Base-by-base conservation (phyloP, 495 filamentous ascomycete species). In the Aspergillus sclerotiicarbonarius region DNA sequence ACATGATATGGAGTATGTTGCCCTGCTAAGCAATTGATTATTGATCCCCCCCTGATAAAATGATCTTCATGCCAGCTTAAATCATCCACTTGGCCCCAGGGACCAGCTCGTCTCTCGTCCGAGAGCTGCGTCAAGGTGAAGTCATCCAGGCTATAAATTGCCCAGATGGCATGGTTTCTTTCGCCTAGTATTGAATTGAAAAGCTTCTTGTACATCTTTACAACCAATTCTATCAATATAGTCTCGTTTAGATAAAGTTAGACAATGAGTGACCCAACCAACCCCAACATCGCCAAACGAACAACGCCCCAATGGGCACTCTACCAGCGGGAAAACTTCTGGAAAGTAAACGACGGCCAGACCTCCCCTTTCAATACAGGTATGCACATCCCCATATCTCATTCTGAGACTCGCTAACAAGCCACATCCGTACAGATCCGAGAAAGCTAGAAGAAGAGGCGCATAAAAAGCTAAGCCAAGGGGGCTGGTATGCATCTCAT, bases 241-340 rank as follows among this genome's bases (percentile, higher is more conserved):
- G 25, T 3, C 25, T 25, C 25, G 25, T 3, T 25, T 25, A 25
- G 25, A 25, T 5, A 25, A 25, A n/a, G n/a, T n/a, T 18, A 10
- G 1, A 69, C 35, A 9, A 83, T 82, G 79, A 77, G 73, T 49
- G 82, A 87, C 63, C 78, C 82, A 15, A 80, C 76, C 6, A 83
- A 82, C 59, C 78, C 80, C 8, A 84, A 85, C 65, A 80, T 84
- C 58, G 57, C 75, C 37, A 71, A 77, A 25, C 70, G 84, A 31
- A 79, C 68, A 49, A 87, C 84, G 1, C 83, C 84, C 19, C 82
- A 86, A 74, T 87, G 79, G 75, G 79, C 64, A 6, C 71, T 84
- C 6, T 87, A 87, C 58, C 84, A 87, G 53, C 74, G 84, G 3
- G 82, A 87, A 62, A 77, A 83, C 47, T 85, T 87, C 60, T 80